phyloP scores from a whole-genome alignment of 306 rosid species.

The Lathyrus sativus region DNA sequence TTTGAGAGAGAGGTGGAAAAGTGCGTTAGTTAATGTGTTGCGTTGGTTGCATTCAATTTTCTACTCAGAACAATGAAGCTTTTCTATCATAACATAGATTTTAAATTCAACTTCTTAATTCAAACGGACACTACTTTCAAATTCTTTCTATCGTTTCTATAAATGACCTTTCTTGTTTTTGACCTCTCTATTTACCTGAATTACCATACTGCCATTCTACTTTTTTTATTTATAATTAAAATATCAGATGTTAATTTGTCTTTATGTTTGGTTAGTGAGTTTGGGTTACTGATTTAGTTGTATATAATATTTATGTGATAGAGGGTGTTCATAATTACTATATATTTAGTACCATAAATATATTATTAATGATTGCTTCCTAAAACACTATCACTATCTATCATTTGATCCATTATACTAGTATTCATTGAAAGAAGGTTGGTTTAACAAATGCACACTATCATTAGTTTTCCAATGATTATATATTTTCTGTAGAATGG shows the following conservation, averaged over 20 bases:
- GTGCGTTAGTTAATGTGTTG: conserved; percentile 39
- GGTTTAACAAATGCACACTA: conserved; percentile 16
- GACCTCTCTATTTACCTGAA: conserved; percentile 18
- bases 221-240: background rate
- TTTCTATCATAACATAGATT: background rate
- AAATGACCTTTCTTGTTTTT: background rate
- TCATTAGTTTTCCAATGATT: background rate
- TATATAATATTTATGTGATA: background rate
- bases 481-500: background rate
- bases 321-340: too few relatives aligned
- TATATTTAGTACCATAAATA: too few relatives aligned
- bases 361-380: too few relatives aligned
- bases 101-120: background rate
- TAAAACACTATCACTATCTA: conserved; percentile 11
- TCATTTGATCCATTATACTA: background rate
- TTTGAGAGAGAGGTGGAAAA: conserved; percentile 22
- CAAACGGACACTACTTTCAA: conserved; percentile 83
- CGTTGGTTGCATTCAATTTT: conserved; percentile 56
- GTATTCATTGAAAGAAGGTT: background rate
- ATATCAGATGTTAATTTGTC: background rate
- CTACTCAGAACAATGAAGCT: background rate
- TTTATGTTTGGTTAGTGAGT: background rate
- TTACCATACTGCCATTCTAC: conserved; percentile 41
- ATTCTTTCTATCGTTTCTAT: conserved; percentile 7
- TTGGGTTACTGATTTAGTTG: conserved; percentile 6